These are phyloP conservation scores for Penicillium sp. DNA, from an alignment of 2,329 filamentous ascomycete species.

Conservation along the genomic window DNA sequence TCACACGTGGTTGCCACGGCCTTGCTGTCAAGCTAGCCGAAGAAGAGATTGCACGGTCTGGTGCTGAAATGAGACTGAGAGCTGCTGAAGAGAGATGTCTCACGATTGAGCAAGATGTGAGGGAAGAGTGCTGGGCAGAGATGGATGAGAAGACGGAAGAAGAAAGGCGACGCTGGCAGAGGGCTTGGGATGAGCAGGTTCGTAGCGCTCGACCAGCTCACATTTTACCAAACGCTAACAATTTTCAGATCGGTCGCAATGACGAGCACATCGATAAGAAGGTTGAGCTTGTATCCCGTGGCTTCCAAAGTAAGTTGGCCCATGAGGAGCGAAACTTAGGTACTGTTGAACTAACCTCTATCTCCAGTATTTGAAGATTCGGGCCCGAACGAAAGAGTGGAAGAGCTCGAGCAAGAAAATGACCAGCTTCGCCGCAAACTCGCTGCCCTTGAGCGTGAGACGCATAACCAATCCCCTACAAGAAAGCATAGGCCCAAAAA, in stretches of 20 bases:
- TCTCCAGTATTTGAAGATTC: slow-evolving; percentile 42
- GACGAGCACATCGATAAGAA: slow-evolving; percentile 86
- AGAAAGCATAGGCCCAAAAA: slow-evolving; percentile 41
- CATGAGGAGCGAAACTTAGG: background rate
- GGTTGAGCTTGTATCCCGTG: slow-evolving; percentile 60
- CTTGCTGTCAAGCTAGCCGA: slow-evolving; percentile 60
- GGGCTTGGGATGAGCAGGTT: slow-evolving; percentile 65
- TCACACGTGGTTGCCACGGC: slow-evolving; percentile 67
- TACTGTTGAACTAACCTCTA: slow-evolving; percentile 14
- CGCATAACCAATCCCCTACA: slow-evolving; percentile 55
- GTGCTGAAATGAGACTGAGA: slow-evolving; percentile 64
- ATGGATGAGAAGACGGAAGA: slow-evolving; percentile 69
- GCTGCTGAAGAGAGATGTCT: slow-evolving; percentile 57
- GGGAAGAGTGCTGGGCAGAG: slow-evolving; percentile 79
- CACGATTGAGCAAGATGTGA: slow-evolving; percentile 70
- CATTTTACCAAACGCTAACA: slow-evolving; percentile 11
- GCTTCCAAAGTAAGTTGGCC: slow-evolving; percentile 38
- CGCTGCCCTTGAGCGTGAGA: slow-evolving; percentile 56
- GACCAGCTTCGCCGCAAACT: slow-evolving; percentile 59
- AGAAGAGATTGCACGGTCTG: slow-evolving; percentile 60
- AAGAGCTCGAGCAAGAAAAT: slow-evolving; percentile 63
- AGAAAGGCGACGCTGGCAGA: slow-evolving; percentile 74
- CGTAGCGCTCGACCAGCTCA: background rate
- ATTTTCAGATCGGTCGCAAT: slow-evolving; percentile 51
- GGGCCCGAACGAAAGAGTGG: slow-evolving; percentile 49